These are phyloP conservation scores for Fermentozyma sake DNA, from an alignment of 1,139 yeast genomes.

Conservation along the genomic window DNA sequence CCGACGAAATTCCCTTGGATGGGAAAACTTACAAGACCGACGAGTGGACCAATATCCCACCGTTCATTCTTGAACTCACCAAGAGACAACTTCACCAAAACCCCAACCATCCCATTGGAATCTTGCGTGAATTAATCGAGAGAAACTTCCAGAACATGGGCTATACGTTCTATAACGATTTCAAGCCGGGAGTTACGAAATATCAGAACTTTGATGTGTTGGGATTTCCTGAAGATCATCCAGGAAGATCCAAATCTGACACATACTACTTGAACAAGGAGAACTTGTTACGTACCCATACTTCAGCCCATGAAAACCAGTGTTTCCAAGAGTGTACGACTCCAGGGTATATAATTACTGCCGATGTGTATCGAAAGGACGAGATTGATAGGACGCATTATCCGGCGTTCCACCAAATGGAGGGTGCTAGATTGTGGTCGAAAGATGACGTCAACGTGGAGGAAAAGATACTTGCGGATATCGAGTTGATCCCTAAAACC, in stretches of 20 bases:
- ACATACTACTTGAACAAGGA: constrained; percentile 82
- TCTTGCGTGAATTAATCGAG: constrained; percentile 71
- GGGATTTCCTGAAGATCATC: constrained; percentile 90
- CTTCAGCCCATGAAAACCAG: constrained; percentile 93
- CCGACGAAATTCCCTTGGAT: constrained; percentile 37
- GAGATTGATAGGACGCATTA: constrained; percentile 95
- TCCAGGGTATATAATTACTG: constrained; percentile 88
- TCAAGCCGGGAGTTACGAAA: constrained; percentile 78
- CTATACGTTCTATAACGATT: constrained; percentile 75
- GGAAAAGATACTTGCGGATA: constrained; percentile 47
- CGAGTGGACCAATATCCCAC: constrained; percentile 84
- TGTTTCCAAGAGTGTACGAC: constrained; percentile 65
- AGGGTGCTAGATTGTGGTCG: constrained; percentile 89
- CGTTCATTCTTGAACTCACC: constrained; percentile 63
- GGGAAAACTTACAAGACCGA: constrained; percentile 58
- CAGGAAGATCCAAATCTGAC: constrained; percentile 89
- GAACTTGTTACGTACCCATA: constrained; percentile 80
- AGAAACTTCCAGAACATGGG: constrained; percentile 61
- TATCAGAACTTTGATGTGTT: constrained; percentile 85
- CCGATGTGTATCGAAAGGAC: constrained; percentile 94
- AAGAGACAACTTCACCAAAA: constrained; percentile 71
- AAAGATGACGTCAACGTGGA: constrained; percentile 39
- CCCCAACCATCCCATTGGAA: constrained; percentile 84
- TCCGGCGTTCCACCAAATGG: constrained; percentile 97
- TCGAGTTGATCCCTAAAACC: constrained; percentile 62